These are phyloP conservation scores for Ulota crispa DNA, from an alignment of 225 moss, liverwort and hornwort genomes.

Conservation along the genomic window DNA sequence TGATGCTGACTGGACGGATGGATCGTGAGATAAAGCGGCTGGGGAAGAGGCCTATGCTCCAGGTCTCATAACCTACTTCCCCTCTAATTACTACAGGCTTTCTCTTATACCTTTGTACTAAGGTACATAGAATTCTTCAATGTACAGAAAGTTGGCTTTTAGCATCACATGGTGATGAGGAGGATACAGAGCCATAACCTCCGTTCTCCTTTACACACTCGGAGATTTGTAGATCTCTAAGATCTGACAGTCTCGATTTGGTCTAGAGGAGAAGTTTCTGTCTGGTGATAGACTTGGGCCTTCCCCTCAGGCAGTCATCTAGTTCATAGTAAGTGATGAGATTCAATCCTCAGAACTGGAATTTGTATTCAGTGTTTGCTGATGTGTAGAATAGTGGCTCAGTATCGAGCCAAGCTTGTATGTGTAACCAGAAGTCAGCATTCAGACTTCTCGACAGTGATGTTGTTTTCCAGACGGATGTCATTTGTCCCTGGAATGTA, in stretches of 20 bases:
- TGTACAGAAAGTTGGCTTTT: slow-evolving; percentile 10
- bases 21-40: slow-evolving; percentile 90
- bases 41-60: slow-evolving; percentile 82
- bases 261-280: not conserved
- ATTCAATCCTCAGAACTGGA: not conserved
- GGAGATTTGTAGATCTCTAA: no score
- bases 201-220: not conserved
- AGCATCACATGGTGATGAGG: not conserved
- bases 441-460: slow-evolving; percentile 22
- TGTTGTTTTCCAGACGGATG: slow-evolving; percentile 3
- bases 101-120: slow-evolving; percentile 18
- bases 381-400: slow-evolving; percentile 19
- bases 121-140: not conserved
- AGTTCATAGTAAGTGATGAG: not conserved
- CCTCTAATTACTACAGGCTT: not conserved
- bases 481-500: slow-evolving; percentile 21
- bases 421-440: slow-evolving; percentile 15
- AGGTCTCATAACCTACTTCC: slow-evolving; percentile 53
- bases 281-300: not conserved
- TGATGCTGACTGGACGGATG: slow-evolving; percentile 89
- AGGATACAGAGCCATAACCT: not conserved
- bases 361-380: slow-evolving; percentile 13
- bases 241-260: not conserved
- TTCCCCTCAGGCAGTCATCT: not conserved
- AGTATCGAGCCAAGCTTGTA: slow-evolving; percentile 18